Evolutionary conservation across 371 early-diverging fungal species (phyloP).

Genomic region (Syncephalis fuscata): DNA sequence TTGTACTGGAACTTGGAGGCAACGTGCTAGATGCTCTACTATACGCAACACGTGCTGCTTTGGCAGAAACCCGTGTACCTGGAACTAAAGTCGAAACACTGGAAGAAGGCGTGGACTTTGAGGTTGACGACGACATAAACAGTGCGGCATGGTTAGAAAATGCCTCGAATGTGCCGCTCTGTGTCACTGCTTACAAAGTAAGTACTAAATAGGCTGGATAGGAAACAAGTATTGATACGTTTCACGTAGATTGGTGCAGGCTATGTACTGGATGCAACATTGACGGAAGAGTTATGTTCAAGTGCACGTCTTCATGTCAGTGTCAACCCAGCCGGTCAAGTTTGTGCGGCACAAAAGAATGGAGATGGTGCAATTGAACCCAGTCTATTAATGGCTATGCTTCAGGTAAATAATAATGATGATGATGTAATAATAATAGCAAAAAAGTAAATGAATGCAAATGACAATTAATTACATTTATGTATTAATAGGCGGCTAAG

Average conservation of each 20-base stretch:
- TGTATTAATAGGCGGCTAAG: no score
- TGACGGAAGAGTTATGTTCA: conserved; percentile 73
- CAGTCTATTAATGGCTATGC: conserved; percentile 59
- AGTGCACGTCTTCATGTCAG: conserved; percentile 61
- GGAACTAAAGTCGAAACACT: conserved; percentile 51
- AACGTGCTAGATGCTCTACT: conserved; percentile 71
- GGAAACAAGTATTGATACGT: no score
- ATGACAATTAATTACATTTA: no score
- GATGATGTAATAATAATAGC: no score
- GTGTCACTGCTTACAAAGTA: conserved; percentile 72
- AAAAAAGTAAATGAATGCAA: no score
- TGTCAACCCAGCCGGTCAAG: conserved; percentile 56
- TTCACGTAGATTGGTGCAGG: conserved; percentile 48
- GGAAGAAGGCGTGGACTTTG: conserved; percentile 70
- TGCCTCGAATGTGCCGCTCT: conserved; percentile 55
- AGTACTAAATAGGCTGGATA: no score
- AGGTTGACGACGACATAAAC: conserved; percentile 71
- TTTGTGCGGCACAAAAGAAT: conserved; percentile 74
- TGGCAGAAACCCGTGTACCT: conserved; percentile 71
- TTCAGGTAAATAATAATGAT: conserved; percentile 21
- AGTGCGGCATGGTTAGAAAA: conserved; percentile 63
- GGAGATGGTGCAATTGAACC: conserved; percentile 60
- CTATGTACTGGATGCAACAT: conserved; percentile 72
- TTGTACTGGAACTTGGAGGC: conserved; percentile 76
- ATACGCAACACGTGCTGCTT: conserved; percentile 69